Base-by-base conservation (phyloP, 1,139 yeast genomes). In the Pichia sp. region DNA sequence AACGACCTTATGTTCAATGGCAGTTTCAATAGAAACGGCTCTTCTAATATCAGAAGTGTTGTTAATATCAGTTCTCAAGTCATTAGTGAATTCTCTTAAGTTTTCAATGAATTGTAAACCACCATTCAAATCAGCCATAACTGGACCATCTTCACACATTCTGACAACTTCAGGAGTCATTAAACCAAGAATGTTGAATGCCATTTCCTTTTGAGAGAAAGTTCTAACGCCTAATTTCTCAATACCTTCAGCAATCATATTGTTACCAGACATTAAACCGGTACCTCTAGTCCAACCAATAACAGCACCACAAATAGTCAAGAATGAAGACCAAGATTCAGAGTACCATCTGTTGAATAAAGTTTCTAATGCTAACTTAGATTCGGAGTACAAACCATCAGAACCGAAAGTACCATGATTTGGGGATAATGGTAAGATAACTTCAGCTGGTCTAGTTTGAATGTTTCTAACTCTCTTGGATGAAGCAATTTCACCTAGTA, bases 281-380 rank as follows among this genome's bases (percentile, higher is more conserved):
- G 98, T 92, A 69, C 98, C 98, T 78, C 98, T 87, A 53, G 98
- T 92, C 98, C 98, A 92, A 64, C 98, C 98, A 67, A 92, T 92
- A 55, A 92, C 79, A 44, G 97, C 97, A 75, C 98, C 98, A 69
- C 97, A 90, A 52, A 92, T 75, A 52, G 97, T 92, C 69, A 92
- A 81, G 73, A 86, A 94, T 55, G 85, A 73, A 45, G 83, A 82
- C 98, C 98, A 92, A 52, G 90, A 86, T 75, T 92, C 98, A 43
- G 97, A 90, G 68, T 83, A 77, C 98, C 98, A 92, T 77, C 97
- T 85, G 83, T 90, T 90, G 79, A 92, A 87, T 65, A 92, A 73
- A 35, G 97, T 90, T 72, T 92, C 98, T 58, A 92, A 75, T 42
- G 95, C 86, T 52, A 92, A 73, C 76, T 92, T 92, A 51, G 97